Conservation (phyloP, 257 asterid species). For the Solanum stenotomum region DNA sequence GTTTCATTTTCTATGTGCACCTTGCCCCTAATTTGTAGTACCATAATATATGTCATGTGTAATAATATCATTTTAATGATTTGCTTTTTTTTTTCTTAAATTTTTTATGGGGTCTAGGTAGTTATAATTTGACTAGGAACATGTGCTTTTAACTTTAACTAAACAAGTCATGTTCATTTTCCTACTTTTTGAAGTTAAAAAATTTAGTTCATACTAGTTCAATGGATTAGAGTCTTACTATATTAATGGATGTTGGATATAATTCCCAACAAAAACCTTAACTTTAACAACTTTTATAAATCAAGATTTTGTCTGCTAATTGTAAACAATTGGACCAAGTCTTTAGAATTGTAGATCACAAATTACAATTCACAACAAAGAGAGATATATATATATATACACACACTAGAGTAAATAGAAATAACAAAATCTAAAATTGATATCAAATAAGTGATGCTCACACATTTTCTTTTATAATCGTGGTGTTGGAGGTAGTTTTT, state of each 20-base stretch:
- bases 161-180: not conserved
- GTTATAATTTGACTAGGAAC: not conserved
- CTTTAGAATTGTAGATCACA: not conserved
- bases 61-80: not conserved
- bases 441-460: too few species aligned
- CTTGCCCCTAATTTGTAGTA: not conserved
- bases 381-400: not conserved
- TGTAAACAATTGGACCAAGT: not conserved
- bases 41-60: not conserved
- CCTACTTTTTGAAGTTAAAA: not conserved
- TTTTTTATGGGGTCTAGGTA: not conserved
- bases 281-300: not conserved
- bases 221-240: not conserved
- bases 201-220: not conserved
- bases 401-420: too few species aligned
- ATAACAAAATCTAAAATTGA: too few species aligned
- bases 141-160: not conserved
- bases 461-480: too few species aligned
- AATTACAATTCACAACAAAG: not conserved
- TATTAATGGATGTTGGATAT: not conserved
- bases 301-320: not conserved
- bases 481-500: too few species aligned
- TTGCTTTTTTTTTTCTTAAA: too few species aligned
- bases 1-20: not conserved
- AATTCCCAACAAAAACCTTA: not conserved